Conservation (phyloP, 2,329 filamentous ascomycete genomes). For the Arthroderma uncinatum region DNA sequence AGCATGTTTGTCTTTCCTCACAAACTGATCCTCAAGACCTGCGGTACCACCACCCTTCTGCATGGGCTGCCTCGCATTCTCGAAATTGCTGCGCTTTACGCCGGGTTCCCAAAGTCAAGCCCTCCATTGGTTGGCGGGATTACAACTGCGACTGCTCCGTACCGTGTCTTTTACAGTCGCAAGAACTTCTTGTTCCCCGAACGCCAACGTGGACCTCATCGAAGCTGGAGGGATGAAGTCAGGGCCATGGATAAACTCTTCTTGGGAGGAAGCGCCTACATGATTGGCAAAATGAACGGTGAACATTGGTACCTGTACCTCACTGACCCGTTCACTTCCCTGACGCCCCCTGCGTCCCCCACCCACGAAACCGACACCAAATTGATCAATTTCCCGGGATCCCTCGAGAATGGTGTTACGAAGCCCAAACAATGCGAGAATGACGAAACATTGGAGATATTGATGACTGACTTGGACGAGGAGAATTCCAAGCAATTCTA, state of each 20-base stretch:
- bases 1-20: slow-evolving; percentile 99
- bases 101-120: slow-evolving; percentile 77
- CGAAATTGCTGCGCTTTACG: slow-evolving; percentile 76
- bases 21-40: slow-evolving; percentile 98
- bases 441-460: slow-evolving; percentile 48
- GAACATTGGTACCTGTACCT: slow-evolving; percentile 99
- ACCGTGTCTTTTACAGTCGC: slow-evolving; percentile 95
- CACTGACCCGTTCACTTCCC: slow-evolving; percentile 66
- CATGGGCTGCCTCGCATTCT: slow-evolving; percentile 81
- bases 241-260: slow-evolving; percentile 87
- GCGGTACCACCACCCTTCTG: slow-evolving; percentile 88
- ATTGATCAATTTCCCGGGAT: slow-evolving; percentile 43
- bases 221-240: slow-evolving; percentile 96
- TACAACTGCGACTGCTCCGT: slow-evolving; percentile 69
- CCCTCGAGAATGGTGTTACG: slow-evolving; percentile 15
- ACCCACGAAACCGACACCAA: slow-evolving; percentile 47
- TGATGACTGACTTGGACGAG: slow-evolving; percentile 59
- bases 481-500: slow-evolving; percentile 58
- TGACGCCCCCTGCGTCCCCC: slow-evolving; percentile 76
- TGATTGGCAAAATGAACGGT: slow-evolving; percentile 99
- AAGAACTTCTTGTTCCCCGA: slow-evolving; percentile 98
- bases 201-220: slow-evolving; percentile 84
- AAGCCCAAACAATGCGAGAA: slow-evolving; percentile 22
- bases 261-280: slow-evolving; percentile 85
- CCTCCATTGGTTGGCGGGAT: slow-evolving; percentile 55